Percentiles rank a stretch among this genome's conserved stretches.
phyloP scores from a whole-genome alignment of 768 basidiomycete genomes.

The Boletus subcaerulescens region DNA sequence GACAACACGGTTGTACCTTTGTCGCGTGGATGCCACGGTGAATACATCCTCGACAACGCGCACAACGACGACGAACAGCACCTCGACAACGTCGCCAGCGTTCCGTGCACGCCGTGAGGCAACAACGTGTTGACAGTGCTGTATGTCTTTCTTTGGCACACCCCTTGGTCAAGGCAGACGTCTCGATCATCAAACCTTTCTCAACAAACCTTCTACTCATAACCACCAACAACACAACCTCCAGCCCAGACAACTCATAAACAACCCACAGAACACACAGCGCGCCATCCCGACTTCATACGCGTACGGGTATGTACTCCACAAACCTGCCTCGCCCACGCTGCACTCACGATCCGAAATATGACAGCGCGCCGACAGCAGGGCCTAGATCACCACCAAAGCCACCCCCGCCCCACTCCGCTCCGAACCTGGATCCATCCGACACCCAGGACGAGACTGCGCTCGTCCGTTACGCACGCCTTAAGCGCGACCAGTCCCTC shows the following conservation, averaged over 20 bases:
- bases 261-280: conserved; percentile 34
- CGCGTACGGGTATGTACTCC: conserved; percentile 59
- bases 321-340: conserved; percentile 6
- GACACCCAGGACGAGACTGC: conserved; percentile 46
- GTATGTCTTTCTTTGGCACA: conserved; percentile 86
- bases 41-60: conserved; percentile 3
- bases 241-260: conserved; percentile 21
- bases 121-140: conserved; percentile 23
- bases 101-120: conserved; percentile 6
- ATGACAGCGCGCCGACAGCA: conserved; percentile 51
- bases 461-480: conserved; percentile 45
- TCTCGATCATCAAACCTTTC: conserved; percentile 76
- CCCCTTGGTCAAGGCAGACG: conserved; percentile 83
- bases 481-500: conserved; percentile 41
- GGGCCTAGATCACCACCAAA: conserved; percentile 61
- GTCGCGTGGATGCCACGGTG: background rate
- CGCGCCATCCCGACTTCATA: conserved; percentile 57
- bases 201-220: conserved; percentile 50
- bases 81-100: background rate
- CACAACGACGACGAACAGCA: conserved; percentile 11
- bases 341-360: conserved; percentile 10
- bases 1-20: conserved; percentile 23
- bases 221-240: conserved; percentile 29
- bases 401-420: conserved; percentile 31
- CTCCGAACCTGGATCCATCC: conserved; percentile 38